A percentile compares a stretch with the other conserved stretches of the same genome.
Conservation (phyloP, 1,284 basidiomycete species). For the Jaminaea rosea region DNA sequence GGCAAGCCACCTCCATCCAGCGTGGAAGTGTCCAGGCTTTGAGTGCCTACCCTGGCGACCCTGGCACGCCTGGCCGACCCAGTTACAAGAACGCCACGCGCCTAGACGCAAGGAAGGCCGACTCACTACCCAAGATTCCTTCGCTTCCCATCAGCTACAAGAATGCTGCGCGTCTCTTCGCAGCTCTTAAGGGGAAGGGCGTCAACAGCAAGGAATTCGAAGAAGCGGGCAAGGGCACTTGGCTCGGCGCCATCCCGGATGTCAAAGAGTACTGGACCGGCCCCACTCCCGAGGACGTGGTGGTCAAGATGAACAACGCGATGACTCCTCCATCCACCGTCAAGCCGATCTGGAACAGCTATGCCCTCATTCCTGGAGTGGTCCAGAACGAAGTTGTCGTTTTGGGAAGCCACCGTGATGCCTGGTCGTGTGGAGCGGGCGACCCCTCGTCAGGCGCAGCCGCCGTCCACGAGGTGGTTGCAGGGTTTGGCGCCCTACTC, state of each 20-base stretch:
- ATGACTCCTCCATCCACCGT: constrained; percentile 7
- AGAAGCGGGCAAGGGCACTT: too few relatives aligned
- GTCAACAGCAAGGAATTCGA: constrained; percentile 53
- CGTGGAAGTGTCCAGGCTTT: constrained; percentile 74
- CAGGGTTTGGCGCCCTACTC: constrained; percentile 67
- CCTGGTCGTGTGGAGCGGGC: constrained; percentile 53
- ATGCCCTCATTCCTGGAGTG: constrained; percentile 80
- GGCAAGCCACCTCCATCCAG: constrained; percentile 62
- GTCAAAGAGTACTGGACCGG: constrained; percentile 53
- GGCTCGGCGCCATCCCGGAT: constrained; percentile 51
- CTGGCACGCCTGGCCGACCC: constrained; percentile 75
- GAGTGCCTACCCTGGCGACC: constrained; percentile 69
- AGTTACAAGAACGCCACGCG: constrained; percentile 75
- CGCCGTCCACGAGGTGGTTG: constrained; percentile 71
- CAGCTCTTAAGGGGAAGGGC: constrained; percentile 48
- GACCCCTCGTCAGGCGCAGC: constrained; percentile 84
- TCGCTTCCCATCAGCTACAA: constrained; percentile 58
- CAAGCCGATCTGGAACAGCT: constrained; percentile 60
- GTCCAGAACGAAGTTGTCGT: constrained; percentile 72
- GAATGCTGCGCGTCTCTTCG: constrained; percentile 52
- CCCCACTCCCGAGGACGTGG: constrained; percentile 25
- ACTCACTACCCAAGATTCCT: constrained; percentile 71
- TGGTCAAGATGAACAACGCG: constrained; percentile 6
- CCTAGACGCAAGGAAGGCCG: constrained; percentile 51
- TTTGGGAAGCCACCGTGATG: constrained; percentile 55